These are phyloP conservation scores for Globisporangium barbulae DNA, from an alignment of 352 stramenopile genomes.

Conservation along the genomic window DNA sequence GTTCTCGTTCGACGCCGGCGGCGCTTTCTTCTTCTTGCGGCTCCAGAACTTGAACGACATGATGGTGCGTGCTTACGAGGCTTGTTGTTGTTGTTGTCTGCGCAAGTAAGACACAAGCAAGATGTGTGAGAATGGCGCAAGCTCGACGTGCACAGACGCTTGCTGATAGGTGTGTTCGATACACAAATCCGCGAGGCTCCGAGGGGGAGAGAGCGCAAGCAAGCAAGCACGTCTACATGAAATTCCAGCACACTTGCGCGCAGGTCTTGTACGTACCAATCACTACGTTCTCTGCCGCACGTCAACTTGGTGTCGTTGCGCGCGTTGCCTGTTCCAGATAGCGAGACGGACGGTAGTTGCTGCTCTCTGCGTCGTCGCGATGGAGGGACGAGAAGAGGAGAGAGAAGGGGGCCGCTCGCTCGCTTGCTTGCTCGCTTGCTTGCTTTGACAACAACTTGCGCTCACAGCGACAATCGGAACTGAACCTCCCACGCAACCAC, in stretches of 20 bases:
- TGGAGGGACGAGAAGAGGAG: neutral
- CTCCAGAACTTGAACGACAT: slow-evolving; percentile 80
- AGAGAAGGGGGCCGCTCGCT: neutral
- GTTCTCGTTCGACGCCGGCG: slow-evolving; percentile 17
- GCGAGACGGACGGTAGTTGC: neutral
- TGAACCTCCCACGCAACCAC: slow-evolving; percentile 11
- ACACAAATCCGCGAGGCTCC: neutral
- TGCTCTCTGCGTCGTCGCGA: neutral
- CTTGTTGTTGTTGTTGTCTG: slow-evolving; percentile 2
- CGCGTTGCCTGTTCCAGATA: neutral
- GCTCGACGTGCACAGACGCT: neutral
- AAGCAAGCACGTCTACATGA: neutral
- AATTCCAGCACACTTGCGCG: too few species aligned
- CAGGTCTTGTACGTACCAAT: neutral
- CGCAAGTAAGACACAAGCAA: neutral
- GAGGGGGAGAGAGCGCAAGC: neutral
- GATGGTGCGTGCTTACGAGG: neutral
- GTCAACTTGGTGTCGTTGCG: neutral
- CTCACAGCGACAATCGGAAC: slow-evolving; percentile 18
- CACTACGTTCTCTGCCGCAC: neutral
- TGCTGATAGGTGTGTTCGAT: too few species aligned
- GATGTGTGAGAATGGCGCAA: neutral
- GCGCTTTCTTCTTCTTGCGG: slow-evolving; percentile 67
- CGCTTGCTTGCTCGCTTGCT: neutral
- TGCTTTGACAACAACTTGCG: neutral